Conservation (phyloP, 1,284 basidiomycete genomes). For the Cryptococcus amylolentus region DNA sequence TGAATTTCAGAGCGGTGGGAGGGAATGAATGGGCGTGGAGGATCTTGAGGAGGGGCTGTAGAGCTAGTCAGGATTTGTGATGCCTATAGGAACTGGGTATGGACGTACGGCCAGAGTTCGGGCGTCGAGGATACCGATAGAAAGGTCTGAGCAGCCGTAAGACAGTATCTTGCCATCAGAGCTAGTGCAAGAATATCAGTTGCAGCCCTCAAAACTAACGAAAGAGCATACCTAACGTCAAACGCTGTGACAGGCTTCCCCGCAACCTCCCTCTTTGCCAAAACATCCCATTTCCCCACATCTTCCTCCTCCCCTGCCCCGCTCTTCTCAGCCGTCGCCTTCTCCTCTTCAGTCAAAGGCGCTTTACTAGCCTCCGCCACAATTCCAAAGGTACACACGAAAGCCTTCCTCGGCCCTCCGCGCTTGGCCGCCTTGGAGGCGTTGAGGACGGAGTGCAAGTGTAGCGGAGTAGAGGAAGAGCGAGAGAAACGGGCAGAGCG, state of each 20-base stretch:
- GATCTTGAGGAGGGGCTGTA: constrained; percentile 77
- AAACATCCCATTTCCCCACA: constrained; percentile 47
- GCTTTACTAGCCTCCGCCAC: constrained; percentile 26
- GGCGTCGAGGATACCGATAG: constrained; percentile 79
- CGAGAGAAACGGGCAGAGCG: constrained; percentile 72
- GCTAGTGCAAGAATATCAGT: constrained; percentile 49
- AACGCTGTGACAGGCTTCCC: constrained; percentile 79
- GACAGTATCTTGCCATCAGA: constrained; percentile 76
- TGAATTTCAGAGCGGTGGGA: constrained; percentile 83
- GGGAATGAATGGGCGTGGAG: constrained; percentile 94
- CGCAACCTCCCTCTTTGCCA: constrained; percentile 55
- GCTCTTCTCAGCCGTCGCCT: constrained; percentile 57
- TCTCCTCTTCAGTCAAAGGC: constrained; percentile 18
- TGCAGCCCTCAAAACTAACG: not conserved
- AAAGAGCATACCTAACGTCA: constrained; percentile 65
- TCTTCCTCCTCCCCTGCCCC: constrained; percentile 11
- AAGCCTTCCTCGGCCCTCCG: constrained; percentile 39
- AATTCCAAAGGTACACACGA: constrained; percentile 35
- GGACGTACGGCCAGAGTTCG: constrained; percentile 67
- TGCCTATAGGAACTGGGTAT: not conserved
- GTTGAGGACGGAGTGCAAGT: constrained; percentile 73
- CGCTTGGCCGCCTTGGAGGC: constrained; percentile 48
- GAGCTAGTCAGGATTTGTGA: not conserved
- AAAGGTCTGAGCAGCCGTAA: constrained; percentile 82
- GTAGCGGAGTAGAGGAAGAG: constrained; percentile 47